Base-by-base conservation (phyloP, 1,284 basidiomycete species). In the Ceratobasidium theobromae region DNA sequence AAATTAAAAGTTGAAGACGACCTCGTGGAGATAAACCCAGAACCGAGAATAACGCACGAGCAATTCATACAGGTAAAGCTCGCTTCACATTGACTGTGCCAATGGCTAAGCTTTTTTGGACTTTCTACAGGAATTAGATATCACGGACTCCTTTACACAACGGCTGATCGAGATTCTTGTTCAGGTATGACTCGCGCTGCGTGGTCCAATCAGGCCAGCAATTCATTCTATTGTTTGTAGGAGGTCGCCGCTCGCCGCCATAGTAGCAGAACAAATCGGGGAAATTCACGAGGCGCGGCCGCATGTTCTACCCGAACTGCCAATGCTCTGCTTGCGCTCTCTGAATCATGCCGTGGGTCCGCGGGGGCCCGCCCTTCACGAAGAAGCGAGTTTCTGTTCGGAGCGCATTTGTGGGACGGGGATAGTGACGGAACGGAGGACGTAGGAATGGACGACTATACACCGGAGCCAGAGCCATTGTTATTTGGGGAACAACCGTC, bases 1-100 rank as follows among this genome's bases (percentile, higher is more conserved):
- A 65, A 53, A 45, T 41, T 38, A 53, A 65, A 65, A 65, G 51
- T 53, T 21, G 62, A 65, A 65, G 62, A 65, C 28, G 62, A 53
- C 21, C 51, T 53, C 28, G 28, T 53, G 62, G 62, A 65, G 28
- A 21, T 33, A 5, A 52, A 65, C 41, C 51, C 62, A 46, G 62
- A 65, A 33, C 51, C 51, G n/a, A 65, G 40, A 28, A 65, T 65
- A 33, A 65, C 62, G 11, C 62, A 65, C 38, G 62, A 65, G 62
- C 62, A 65, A 53, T 65, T 65, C 51, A 65, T 65, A 18, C 62
- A 65, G 62, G 62, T 40, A 18, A 49, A 28, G 38, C 11, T 23
- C 45, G 62, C 35, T 65, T 65, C 49, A 65, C 48, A 25, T 43
- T 38, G 38, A 12, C 52, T 23, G 60, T 46, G 40, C 33, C 16